These are phyloP conservation scores for Microsporum audouinii DNA, from an alignment of 2,329 filamentous ascomycete species.

Conservation along the genomic window DNA sequence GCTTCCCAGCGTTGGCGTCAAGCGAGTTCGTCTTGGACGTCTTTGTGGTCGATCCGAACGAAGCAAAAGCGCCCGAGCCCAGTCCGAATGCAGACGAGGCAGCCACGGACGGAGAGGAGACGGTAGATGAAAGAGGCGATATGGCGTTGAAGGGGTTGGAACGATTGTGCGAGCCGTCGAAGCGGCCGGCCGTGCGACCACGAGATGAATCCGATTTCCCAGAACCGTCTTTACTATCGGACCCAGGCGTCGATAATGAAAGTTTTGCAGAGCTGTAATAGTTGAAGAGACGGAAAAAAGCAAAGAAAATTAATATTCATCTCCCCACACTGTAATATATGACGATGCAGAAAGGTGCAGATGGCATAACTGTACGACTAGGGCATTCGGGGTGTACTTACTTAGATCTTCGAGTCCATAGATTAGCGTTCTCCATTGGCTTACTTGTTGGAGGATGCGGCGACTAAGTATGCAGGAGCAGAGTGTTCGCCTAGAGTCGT, in stretches of 20 bases:
- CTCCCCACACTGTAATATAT: slow-evolving; percentile 6
- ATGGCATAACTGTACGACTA: background rate
- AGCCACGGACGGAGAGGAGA: slow-evolving; percentile 63
- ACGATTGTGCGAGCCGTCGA: slow-evolving; percentile 60
- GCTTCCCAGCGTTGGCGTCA: slow-evolving; percentile 55
- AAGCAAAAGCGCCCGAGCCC: slow-evolving; percentile 89
- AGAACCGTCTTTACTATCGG: slow-evolving; percentile 42
- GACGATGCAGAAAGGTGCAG: slow-evolving; percentile 1
- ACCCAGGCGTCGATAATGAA: slow-evolving; percentile 65
- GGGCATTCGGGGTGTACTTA: slow-evolving; percentile 1
- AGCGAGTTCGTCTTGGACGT: slow-evolving; percentile 79
- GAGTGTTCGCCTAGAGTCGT: background rate
- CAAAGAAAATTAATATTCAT: slow-evolving; percentile 19
- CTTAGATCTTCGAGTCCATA: slow-evolving; percentile 36
- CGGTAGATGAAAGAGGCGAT: slow-evolving; percentile 55
- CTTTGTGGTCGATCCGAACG: slow-evolving; percentile 72
- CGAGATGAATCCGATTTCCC: slow-evolving; percentile 49
- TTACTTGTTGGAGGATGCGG: background rate
- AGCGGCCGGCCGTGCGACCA: slow-evolving; percentile 59
- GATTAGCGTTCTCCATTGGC: slow-evolving; percentile 41
- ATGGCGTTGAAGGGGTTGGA: slow-evolving; percentile 69
- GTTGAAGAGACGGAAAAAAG: background rate
- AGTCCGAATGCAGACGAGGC: slow-evolving; percentile 86
- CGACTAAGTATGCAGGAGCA: background rate
- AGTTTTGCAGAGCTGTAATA: slow-evolving; percentile 66